These are phyloP conservation scores for Gleditsia sinensis DNA, from an alignment of 306 rosid species.

Conservation along the genomic window DNA sequence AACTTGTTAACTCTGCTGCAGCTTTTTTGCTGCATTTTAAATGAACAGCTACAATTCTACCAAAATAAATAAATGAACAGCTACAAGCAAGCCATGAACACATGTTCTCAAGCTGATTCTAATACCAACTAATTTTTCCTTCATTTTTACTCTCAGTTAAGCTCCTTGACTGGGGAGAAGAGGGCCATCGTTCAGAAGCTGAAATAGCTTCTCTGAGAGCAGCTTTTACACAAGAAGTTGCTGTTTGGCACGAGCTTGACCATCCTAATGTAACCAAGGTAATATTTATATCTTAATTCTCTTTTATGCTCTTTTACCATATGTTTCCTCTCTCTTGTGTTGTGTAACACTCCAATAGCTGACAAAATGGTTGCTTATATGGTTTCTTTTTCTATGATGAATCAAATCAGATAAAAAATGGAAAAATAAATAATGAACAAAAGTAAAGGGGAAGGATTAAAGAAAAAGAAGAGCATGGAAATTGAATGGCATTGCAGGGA, in stretches of 20 bases:
- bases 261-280: slow-evolving; percentile 98
- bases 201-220: slow-evolving; percentile 95
- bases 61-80: too few species aligned
- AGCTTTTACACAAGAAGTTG: slow-evolving; percentile 98
- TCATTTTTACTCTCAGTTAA: slow-evolving; percentile 65
- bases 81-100: neutral
- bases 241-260: slow-evolving; percentile 98
- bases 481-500: slow-evolving; percentile 6
- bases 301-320: too few species aligned
- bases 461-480: neutral
- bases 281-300: slow-evolving; percentile 34
- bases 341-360: neutral
- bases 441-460: neutral
- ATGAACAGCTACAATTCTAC: too few species aligned
- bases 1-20: slow-evolving; percentile 7
- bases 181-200: slow-evolving; percentile 93
- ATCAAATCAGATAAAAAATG: neutral
- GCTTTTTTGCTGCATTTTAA: slow-evolving; percentile 20
- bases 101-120: slow-evolving; percentile 26
- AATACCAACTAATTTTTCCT: slow-evolving; percentile 23
- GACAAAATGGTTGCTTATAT: neutral
- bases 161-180: slow-evolving; percentile 99
- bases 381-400: neutral
- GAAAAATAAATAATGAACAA: neutral
- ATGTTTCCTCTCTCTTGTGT: too few species aligned